These are phyloP conservation scores for Colletotrichum phormii DNA, from an alignment of 2,329 filamentous ascomycete species.

Conservation along the genomic window DNA sequence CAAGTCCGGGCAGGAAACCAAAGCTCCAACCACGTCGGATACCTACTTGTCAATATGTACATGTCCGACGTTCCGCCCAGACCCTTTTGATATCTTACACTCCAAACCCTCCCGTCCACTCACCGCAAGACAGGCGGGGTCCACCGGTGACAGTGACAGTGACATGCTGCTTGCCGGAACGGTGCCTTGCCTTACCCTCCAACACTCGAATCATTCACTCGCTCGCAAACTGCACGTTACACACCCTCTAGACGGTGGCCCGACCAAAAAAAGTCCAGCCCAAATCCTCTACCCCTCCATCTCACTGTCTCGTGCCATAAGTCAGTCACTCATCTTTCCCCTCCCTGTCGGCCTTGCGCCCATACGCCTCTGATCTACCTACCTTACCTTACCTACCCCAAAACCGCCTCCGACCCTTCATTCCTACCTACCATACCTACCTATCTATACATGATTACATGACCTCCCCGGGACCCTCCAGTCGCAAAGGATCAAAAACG, in stretches of 20 bases:
- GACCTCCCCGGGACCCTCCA: neutral
- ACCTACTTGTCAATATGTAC: neutral
- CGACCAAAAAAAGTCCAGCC: neutral
- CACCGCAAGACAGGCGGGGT: slow-evolving; percentile 19
- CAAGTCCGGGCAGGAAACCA: neutral
- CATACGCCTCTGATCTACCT: neutral
- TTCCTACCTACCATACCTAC: neutral
- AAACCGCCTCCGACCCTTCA: neutral
- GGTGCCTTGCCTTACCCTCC: neutral
- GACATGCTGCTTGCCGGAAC: neutral
- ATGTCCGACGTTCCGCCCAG: slow-evolving; percentile 15
- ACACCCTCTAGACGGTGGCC: neutral
- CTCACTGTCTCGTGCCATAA: neutral
- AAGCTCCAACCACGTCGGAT: too few species aligned
- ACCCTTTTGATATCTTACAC: slow-evolving; percentile 13
- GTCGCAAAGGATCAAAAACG: neutral
- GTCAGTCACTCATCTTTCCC: slow-evolving; percentile 8
- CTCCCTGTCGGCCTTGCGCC: slow-evolving; percentile 22
- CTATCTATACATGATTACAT: neutral
- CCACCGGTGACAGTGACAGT: neutral
- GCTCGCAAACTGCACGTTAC: neutral
- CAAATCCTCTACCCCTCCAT: neutral
- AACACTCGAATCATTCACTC: neutral
- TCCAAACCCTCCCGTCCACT: slow-evolving; percentile 2
- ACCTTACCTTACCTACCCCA: neutral